Base-by-base conservation (phyloP, 2,329 filamentous ascomycete species). In the Trematosphaeria pertusa region DNA sequence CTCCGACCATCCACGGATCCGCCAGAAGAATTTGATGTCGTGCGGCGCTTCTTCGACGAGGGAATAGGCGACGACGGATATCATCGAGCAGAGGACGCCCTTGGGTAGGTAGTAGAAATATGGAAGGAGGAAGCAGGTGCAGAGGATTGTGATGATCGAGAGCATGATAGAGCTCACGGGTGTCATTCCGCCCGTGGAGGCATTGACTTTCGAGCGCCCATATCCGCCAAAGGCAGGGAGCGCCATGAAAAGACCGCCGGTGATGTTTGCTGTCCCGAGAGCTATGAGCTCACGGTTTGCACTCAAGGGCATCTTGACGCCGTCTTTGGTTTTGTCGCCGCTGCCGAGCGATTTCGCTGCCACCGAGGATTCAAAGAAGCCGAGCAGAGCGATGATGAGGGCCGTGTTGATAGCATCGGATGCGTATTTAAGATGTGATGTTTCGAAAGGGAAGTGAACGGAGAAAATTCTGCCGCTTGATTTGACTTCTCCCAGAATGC, bases 301-400 rank as follows among this genome's bases (percentile, higher is more conserved):
- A 66, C 91, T 96, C 32, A 97, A 79, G 41, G 88, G 84, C 67
- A 97, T 90, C 22, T 86, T 88, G 22, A 97, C 87, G 8, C 84
- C 84, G 53, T 87, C 83, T 39, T 83, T 75, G 9, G 67, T 71
- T 9, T 62, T 59, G 45, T 77, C 83, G 5, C 78, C 78, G 37
- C 77, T 78, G 10, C 68, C 66, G 2, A 99, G 76, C 52, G 89
- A 93, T 74, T 97, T 97, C 26, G 94, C 94, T 1, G 94, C 94
- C 10, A 99, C 91, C 0, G 91, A 96, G 2, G 91, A 96, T 72
- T 99, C 94, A 62, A 99, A 99, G 73, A 99, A 99, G n/a, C 94
- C 94, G 0, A 99, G 85, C 18, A 99, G 80, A 0, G 92, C 91
- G 55, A 99, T 96, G 43, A 97, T 80, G 64, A 99, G 96, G 0